These are phyloP conservation scores for Porcisia hertigi DNA, from an alignment of 208 protist species.

Conservation along the genomic window DNA sequence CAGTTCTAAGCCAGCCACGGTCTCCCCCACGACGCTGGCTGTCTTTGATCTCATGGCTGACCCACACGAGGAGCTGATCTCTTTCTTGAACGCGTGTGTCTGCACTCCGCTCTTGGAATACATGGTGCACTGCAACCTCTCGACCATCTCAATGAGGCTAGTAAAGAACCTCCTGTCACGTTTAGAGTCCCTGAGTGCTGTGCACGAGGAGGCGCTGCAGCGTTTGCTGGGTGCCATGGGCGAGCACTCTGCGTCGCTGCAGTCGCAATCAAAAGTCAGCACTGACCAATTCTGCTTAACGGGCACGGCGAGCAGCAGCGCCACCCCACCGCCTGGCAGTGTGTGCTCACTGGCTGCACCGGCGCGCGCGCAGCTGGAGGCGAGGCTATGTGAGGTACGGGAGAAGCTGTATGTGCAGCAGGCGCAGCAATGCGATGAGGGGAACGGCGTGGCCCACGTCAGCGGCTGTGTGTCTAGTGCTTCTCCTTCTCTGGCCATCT, in stretches of 20 bases:
- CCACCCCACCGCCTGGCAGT: not conserved
- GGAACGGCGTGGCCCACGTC: not conserved
- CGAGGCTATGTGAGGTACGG: slow-evolving; percentile 23
- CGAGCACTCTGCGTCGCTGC: not conserved
- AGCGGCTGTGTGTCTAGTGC: not conserved
- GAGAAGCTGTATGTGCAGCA: slow-evolving; percentile 13
- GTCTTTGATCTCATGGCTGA: slow-evolving; percentile 45
- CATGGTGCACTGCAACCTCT: slow-evolving; percentile 44
- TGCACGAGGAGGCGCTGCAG: slow-evolving; percentile 50
- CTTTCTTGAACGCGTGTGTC: slow-evolving; percentile 57
- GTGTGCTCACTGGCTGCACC: slow-evolving; percentile 3
- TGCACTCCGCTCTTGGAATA: slow-evolving; percentile 59
- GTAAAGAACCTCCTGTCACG: slow-evolving; percentile 49
- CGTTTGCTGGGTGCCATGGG: slow-evolving; percentile 1
- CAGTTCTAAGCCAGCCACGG: not conserved
- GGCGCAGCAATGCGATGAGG: not conserved
- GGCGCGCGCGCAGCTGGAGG: slow-evolving; percentile 21
- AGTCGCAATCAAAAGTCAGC: not conserved
- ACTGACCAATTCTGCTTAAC: not conserved
- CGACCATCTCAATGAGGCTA: slow-evolving; percentile 49
- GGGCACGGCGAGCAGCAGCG: not conserved
- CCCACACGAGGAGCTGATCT: slow-evolving; percentile 35
- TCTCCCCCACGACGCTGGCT: not conserved
- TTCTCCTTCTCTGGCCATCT: not conserved
- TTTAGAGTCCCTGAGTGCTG: slow-evolving; percentile 41